Evolutionary conservation across 2,329 filamentous ascomycete genomes (phyloP), one percentile per base, ranked within the genome.

Genomic region (Penicillium sp.): DNA sequence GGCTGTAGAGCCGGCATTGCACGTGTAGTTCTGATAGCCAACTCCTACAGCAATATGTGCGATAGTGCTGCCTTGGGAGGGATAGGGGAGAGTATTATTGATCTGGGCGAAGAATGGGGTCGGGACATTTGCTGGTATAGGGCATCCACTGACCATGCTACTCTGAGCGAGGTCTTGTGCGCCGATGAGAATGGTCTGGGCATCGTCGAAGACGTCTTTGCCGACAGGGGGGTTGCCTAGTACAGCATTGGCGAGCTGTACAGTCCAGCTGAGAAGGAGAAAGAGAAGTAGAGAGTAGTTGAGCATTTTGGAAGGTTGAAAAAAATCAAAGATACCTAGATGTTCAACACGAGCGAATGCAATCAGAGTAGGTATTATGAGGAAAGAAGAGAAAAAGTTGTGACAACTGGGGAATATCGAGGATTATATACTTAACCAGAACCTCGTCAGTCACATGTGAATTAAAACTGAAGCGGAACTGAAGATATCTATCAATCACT

Each of bases 21-120:
- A 81, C 16, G 74, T 76, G 63, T 80, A 81, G 68, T 80, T 81
- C 60, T 81, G 78, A 12, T 76, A 79, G 40, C 79, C 79, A 23
- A 72, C 67, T 54, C 79, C 79, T 20, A 79, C 60, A 5, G 74
- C 74, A 50, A 81, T 65, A 59, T 76, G 72, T 56, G 77, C 70
- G 49, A 81, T 74, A 8, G 59, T 63, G 38, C 73, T 55, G 18
- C 61, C 6, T 54, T 40, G 3, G 66, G 62, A 9, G 72, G 71
- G 5, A 30, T 30, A 14, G 6, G 72, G 68, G 2, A 77, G 67
- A 4, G 61, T 47, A 12, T 55, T 35, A 3, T 59, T 52, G 16
- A 65, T 63, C 8, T 64, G n/a, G n/a, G n/a, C 55, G 26, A 61
- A 56, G 12, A 67, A 33, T 21, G 64, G 61, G 8, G 66, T 43